phyloP scores from a whole-genome alignment of 495 filamentous ascomycete species.

The Podospora pseudocomata region DNA sequence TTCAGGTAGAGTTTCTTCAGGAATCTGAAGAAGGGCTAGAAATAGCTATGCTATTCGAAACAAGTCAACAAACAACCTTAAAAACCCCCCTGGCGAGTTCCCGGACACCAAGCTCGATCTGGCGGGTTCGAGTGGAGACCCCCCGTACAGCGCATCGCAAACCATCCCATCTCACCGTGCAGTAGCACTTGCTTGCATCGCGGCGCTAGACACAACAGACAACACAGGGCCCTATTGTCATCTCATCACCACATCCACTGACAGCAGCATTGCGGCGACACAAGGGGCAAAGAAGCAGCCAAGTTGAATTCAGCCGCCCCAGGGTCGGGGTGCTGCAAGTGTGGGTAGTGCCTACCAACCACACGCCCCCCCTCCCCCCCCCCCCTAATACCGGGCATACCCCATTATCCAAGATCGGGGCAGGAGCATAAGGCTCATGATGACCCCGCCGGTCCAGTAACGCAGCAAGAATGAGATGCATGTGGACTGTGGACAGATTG shows the following conservation, averaged over 20 bases:
- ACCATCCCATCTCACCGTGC: not conserved
- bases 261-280: not conserved
- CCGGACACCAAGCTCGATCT: not conserved
- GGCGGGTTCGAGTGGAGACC: not conserved
- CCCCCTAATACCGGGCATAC: too few species aligned
- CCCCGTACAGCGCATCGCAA: not conserved
- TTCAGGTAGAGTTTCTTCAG: not conserved
- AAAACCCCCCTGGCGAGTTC: not conserved
- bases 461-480: not conserved
- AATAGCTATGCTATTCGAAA: not conserved
- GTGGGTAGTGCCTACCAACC: not conserved
- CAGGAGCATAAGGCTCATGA: not conserved
- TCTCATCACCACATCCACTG: not conserved
- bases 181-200: not conserved
- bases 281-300: not conserved
- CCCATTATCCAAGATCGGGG: too few species aligned
- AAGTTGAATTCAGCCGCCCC: not conserved
- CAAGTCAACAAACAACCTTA: not conserved
- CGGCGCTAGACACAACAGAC: not conserved
- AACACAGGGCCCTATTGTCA: not conserved
- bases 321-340: not conserved
- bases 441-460: not conserved
- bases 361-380: not conserved
- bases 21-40: not conserved
- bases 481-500: not conserved